A percentile compares a stretch with the other conserved stretches of the same genome.
These are phyloP conservation scores for Wallacemonas collosoma DNA, from an alignment of 208 protist genomes.

Conservation along the genomic window DNA sequence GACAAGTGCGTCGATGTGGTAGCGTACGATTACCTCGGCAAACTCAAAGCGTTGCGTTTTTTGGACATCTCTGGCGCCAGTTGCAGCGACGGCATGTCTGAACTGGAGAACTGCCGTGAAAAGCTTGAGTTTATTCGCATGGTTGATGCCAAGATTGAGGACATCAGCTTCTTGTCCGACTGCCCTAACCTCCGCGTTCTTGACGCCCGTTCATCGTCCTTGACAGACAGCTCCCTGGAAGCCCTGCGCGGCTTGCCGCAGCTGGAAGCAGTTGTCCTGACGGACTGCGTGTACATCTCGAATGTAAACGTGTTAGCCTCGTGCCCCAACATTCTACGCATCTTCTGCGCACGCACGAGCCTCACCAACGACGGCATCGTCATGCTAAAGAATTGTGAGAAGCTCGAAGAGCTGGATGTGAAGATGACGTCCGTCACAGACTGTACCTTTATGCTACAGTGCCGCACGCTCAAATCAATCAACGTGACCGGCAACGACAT, in stretches of 20 bases:
- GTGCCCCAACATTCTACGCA: slow-evolving; percentile 71
- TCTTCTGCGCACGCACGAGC: slow-evolving; percentile 63
- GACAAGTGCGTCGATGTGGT: slow-evolving; percentile 57
- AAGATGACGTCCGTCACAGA: slow-evolving; percentile 69
- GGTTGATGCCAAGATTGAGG: slow-evolving; percentile 55
- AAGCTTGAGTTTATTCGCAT: slow-evolving; percentile 79
- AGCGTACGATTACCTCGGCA: slow-evolving; percentile 51
- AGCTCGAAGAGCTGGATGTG: slow-evolving; percentile 79
- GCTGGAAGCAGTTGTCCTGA: slow-evolving; percentile 76
- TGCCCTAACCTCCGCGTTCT: slow-evolving; percentile 59
- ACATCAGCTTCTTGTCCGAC: slow-evolving; percentile 62
- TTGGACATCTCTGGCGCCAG: slow-evolving; percentile 71
- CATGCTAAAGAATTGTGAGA: slow-evolving; percentile 48
- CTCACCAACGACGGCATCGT: slow-evolving; percentile 78
- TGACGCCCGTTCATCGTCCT: slow-evolving; percentile 51
- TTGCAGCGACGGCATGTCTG: slow-evolving; percentile 43
- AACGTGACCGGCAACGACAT: slow-evolving; percentile 69
- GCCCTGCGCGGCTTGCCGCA: slow-evolving; percentile 57
- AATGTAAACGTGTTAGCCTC: slow-evolving; percentile 79
- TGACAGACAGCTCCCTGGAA: slow-evolving; percentile 65
- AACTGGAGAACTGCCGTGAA: slow-evolving; percentile 21
- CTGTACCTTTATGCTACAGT: slow-evolving; percentile 57
- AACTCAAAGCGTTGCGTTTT: slow-evolving; percentile 59
- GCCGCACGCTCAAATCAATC: slow-evolving; percentile 57
- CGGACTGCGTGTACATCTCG: slow-evolving; percentile 65